Conservation (phyloP, 2,329 filamentous ascomycete genomes). For the Aspergillus sergii region DNA sequence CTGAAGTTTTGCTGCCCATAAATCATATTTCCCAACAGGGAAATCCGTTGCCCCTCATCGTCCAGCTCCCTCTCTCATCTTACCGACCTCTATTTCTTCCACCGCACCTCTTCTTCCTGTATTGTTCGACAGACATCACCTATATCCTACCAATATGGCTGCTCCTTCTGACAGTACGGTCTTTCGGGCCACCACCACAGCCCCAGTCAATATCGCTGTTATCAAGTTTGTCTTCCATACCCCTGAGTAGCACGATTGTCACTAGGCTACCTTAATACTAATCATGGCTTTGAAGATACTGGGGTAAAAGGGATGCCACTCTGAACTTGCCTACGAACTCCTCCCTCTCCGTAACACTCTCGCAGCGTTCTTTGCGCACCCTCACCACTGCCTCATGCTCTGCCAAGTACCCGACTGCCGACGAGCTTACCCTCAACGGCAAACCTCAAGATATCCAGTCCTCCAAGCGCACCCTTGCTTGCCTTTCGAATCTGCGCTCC, state of each 20-base stretch:
- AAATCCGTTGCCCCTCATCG: constrained; percentile 16
- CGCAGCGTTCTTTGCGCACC: constrained; percentile 89
- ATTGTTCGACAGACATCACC: background rate
- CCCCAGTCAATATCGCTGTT: constrained; percentile 96
- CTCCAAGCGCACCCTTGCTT: constrained; percentile 89
- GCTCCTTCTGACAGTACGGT: constrained; percentile 52
- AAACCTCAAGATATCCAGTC: constrained; percentile 75
- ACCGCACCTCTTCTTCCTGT: no score
- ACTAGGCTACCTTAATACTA: constrained; percentile 6
- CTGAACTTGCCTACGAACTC: constrained; percentile 98
- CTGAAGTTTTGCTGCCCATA: background rate
- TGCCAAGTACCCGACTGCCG: constrained; percentile 62
- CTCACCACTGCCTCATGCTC: constrained; percentile 95
- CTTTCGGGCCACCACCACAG: constrained; percentile 92
- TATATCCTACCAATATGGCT: constrained; percentile 31
- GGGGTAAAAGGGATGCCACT: constrained; percentile 93
- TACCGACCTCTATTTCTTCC: constrained; percentile 1
- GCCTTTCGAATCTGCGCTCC: constrained; percentile 80
- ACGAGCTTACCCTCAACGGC: constrained; percentile 84
- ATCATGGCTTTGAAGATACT: constrained; percentile 61
- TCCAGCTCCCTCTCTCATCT: background rate
- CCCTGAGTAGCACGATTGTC: constrained; percentile 1
- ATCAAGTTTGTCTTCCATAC: constrained; percentile 69
- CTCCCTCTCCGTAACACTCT: constrained; percentile 94
- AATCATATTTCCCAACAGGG: constrained; percentile 18